These are phyloP conservation scores for Pseudocercospora vitis DNA, from an alignment of 2,329 filamentous ascomycete species.

Conservation along the genomic window DNA sequence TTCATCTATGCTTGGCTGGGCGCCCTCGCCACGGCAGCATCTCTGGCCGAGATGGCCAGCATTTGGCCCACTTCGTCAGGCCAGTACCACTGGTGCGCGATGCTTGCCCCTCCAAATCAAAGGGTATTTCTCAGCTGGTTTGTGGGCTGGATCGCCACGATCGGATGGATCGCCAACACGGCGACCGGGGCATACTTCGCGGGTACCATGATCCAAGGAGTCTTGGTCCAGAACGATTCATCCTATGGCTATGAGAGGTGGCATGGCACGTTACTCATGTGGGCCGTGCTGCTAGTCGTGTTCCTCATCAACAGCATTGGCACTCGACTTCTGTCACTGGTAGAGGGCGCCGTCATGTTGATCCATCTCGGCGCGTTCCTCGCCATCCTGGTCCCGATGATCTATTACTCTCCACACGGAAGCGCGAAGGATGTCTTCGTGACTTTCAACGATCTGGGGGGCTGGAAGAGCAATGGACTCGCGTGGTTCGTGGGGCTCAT, in stretches of 20 bases:
- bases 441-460: slow-evolving; percentile 22
- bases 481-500: slow-evolving; percentile 26
- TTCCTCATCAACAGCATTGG: slow-evolving; percentile 46
- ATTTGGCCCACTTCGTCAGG: slow-evolving; percentile 21
- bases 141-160: slow-evolving; percentile 41
- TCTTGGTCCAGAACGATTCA: slow-evolving; percentile 23
- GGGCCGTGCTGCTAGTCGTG: slow-evolving; percentile 25
- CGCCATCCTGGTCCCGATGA: slow-evolving; percentile 41
- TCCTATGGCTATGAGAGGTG: slow-evolving; percentile 24
- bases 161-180: slow-evolving; percentile 34
- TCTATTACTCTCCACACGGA: slow-evolving; percentile 18
- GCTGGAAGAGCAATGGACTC: slow-evolving; percentile 23
- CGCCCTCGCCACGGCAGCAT: slow-evolving; percentile 16
- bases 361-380: slow-evolving; percentile 54
- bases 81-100: slow-evolving; percentile 24
- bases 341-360: slow-evolving; percentile 52
- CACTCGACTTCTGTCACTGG: slow-evolving; percentile 44
- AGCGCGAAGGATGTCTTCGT: slow-evolving; percentile 23
- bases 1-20: slow-evolving; percentile 21
- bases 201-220: slow-evolving; percentile 27
- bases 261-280: slow-evolving; percentile 32
- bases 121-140: slow-evolving; percentile 49
- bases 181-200: slow-evolving; percentile 22
- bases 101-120: slow-evolving; percentile 26
- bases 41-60: slow-evolving; percentile 25